Evolutionary conservation across 169 alveolate genomes (phyloP).

Genomic region (Miamiensis avidus): DNA sequence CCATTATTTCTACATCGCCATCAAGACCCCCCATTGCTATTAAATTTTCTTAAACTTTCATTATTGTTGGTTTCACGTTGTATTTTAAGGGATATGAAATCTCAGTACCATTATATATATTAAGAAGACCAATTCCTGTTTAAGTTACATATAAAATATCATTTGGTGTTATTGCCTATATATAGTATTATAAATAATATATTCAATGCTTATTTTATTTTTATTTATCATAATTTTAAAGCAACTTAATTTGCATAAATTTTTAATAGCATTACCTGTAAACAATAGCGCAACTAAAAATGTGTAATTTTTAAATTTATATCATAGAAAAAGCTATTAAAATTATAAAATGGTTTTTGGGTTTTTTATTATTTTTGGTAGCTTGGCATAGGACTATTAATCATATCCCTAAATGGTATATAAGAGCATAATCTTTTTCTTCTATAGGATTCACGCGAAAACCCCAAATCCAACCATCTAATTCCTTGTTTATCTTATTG

Average conservation of each 20-base stretch:
- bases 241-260: background rate
- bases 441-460: background rate
- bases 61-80: background rate
- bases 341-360: background rate
- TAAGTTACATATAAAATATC: background rate
- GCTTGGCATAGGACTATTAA: background rate
- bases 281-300: slow-evolving; percentile 15
- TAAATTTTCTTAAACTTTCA: background rate
- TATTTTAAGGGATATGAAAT: background rate
- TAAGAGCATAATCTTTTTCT: background rate
- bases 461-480: background rate
- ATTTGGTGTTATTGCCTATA: background rate
- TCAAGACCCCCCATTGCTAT: background rate
- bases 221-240: too few relatives aligned
- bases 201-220: too few relatives aligned
- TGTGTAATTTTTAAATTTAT: slow-evolving; percentile 5
- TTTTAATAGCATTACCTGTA: background rate
- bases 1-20: background rate
- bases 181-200: background rate
- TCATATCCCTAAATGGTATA: background rate
- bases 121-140: background rate
- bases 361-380: background rate
- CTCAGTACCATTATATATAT: background rate
- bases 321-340: background rate
- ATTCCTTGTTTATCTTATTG: background rate